Evolutionary conservation across 2,329 filamentous ascomycete species (phyloP).

Genomic region (Mycocentrospora acerina): DNA sequence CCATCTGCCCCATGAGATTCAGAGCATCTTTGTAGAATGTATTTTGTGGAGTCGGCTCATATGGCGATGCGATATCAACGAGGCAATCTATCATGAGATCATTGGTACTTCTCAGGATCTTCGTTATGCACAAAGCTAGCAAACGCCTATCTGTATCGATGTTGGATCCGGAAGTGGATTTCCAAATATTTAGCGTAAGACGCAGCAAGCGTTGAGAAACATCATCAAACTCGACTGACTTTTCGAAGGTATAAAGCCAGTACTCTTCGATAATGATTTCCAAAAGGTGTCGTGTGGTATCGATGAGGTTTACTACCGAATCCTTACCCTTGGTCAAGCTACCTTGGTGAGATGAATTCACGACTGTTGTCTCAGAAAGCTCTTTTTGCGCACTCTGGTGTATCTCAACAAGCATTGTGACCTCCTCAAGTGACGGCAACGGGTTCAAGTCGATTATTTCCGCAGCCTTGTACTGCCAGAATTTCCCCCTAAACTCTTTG

Average conservation of each 20-base stretch:
- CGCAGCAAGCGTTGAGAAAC: conserved; percentile 16
- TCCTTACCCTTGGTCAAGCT: not conserved
- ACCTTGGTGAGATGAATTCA: not conserved
- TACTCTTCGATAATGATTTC: conserved; percentile 18
- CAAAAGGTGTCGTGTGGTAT: conserved; percentile 9
- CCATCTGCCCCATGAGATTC: conserved; percentile 6
- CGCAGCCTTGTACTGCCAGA: too few relatives aligned
- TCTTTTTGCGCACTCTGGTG: conserved; percentile 7
- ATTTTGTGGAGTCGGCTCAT: conserved; percentile 7
- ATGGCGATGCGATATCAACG: conserved; percentile 12
- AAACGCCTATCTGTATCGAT: conserved; percentile 10
- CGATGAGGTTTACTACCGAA: too few relatives aligned
- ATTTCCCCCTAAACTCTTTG: conserved; percentile 13
- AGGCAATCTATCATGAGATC: conserved; percentile 21
- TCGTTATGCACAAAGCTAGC: conserved; percentile 20
- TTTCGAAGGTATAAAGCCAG: conserved; percentile 18
- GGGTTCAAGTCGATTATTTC: not conserved
- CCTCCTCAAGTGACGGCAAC: conserved; percentile 12
- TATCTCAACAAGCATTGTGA: conserved; percentile 17
- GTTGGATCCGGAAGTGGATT: conserved; percentile 3
- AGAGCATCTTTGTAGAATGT: conserved; percentile 13
- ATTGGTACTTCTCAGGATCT: conserved; percentile 3
- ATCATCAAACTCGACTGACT: conserved; percentile 5
- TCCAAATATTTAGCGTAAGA: conserved; percentile 22
- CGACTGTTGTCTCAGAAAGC: not conserved